A percentile compares a stretch with the other conserved stretches of the same genome.
Evolutionary conservation across 208 protist genomes (phyloP).

Genomic region (Leishmania major): DNA sequence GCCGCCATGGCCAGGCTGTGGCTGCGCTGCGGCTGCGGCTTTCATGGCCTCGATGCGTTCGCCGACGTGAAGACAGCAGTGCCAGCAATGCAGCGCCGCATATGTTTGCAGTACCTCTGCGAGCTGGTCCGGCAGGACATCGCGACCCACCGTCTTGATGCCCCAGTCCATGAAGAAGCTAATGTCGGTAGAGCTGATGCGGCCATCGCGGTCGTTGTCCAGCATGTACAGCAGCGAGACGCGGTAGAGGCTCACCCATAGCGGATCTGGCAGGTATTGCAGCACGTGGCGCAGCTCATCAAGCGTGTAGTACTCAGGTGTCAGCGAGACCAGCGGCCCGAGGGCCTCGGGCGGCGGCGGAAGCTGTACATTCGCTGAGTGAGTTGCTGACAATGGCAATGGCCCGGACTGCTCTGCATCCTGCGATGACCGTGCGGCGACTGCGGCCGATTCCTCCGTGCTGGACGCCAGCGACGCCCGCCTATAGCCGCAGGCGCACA

Average conservation of each 20-base stretch:
- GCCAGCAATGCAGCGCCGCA: slow-evolving; percentile 62
- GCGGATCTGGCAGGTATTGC: slow-evolving; percentile 52
- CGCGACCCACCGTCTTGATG: slow-evolving; percentile 38
- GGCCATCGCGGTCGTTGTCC: slow-evolving; percentile 67
- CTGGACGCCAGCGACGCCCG: slow-evolving; percentile 2
- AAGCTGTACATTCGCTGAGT: slow-evolving; percentile 6
- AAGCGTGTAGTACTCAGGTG: slow-evolving; percentile 51
- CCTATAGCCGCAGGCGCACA: slow-evolving; percentile 35
- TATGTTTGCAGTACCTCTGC: slow-evolving; percentile 57
- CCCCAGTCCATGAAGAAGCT: slow-evolving; percentile 63
- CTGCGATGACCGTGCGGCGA: neutral
- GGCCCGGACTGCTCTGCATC: neutral
- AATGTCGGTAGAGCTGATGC: slow-evolving; percentile 52
- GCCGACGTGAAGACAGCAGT: slow-evolving; percentile 41
- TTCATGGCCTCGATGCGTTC: slow-evolving; percentile 19
- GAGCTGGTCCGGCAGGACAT: slow-evolving; percentile 47
- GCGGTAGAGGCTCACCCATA: slow-evolving; percentile 60
- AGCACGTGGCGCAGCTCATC: slow-evolving; percentile 54
- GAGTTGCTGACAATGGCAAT: neutral
- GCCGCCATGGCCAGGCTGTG: slow-evolving; percentile 2
- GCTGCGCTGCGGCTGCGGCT: neutral
- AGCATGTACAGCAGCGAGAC: slow-evolving; percentile 66
- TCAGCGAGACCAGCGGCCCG: slow-evolving; percentile 36
- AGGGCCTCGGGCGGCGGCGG: slow-evolving; percentile 27
- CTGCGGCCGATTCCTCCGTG: neutral